Conservation (phyloP, 2,329 filamentous ascomycete species). For the Neodidymelliopsis sp. region DNA sequence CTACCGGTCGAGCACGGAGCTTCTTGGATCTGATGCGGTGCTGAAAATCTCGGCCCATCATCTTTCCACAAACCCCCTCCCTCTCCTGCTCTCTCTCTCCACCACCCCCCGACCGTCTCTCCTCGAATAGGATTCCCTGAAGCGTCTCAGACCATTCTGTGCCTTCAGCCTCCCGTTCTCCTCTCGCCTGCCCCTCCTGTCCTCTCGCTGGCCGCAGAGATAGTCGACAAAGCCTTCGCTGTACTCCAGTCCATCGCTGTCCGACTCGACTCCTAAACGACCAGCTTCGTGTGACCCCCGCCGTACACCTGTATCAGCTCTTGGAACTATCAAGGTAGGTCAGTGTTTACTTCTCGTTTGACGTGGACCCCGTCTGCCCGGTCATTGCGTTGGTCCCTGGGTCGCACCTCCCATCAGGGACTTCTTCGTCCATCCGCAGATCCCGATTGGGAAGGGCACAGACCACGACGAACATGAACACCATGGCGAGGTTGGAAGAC, state of each 20-base stretch:
- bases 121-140: constrained; percentile 41
- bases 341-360: constrained; percentile 20
- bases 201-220: constrained; percentile 44
- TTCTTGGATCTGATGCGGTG: constrained; percentile 49
- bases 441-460: constrained; percentile 18
- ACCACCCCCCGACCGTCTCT: constrained; percentile 42
- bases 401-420: constrained; percentile 7
- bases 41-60: constrained; percentile 42
- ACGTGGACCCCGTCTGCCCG: constrained; percentile 9
- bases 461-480: constrained; percentile 18
- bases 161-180: constrained; percentile 28
- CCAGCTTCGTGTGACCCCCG: constrained; percentile 36
- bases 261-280: constrained; percentile 31
- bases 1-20: constrained; percentile 50
- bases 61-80: constrained; percentile 47
- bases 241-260: constrained; percentile 47
- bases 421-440: constrained; percentile 11
- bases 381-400: constrained; percentile 5
- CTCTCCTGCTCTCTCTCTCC: constrained; percentile 47
- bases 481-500: constrained; percentile 1
- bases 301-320: constrained; percentile 29
- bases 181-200: constrained; percentile 32
- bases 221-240: constrained; percentile 26
- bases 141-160: constrained; percentile 42
- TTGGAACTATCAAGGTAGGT: constrained; percentile 40